Base-by-base conservation (phyloP, 2,329 filamentous ascomycete genomes). In the Biscogniauxia marginata region DNA sequence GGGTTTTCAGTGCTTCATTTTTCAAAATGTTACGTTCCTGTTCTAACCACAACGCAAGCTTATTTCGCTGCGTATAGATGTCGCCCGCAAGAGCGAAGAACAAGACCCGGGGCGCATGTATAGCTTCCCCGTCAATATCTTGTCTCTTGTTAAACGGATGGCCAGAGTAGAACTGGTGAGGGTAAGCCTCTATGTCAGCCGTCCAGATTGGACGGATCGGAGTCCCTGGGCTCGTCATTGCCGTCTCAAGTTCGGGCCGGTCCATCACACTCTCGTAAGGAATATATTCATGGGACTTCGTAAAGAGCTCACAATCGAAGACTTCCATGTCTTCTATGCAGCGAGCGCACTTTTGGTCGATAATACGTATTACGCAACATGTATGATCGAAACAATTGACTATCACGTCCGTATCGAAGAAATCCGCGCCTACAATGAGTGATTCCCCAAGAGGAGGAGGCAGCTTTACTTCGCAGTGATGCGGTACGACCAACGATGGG, bases 141-240 rank as follows among this genome's bases (percentile, higher is more conserved):
- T 39, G 13, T 9, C 30, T 11, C 30, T 16, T n/a, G 85, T 4
- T 70, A 85, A 3, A 85, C 85, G 82, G 83, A 82, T 0, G 45
- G 84, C 45, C 45, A 18, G 18, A 3, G 21, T 46, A 46, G 16
- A 46, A 46, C 18, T 9, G 45, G 45, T 46, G 45, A 9, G 45
- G 45, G 13, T 46, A 46, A 3, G 7, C 7, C 4, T 20, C 11
- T 21, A 46, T 46, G 20, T 46, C 45, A 9, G 45, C 45, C 8
- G n/a, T 16, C 45, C 45, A 46, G 5, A 8, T 39, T n/a, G 30
- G 30, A 39, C 30, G 30, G 30, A 39, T 2, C n/a, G n/a, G 45
- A 21, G n/a, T 46, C 21, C 6, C 45, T 11, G 19, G 13, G 13
- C 3, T 19, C 18, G 44, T 18, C 18, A 13, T 18, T 21, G 18